A percentile compares a stretch with the other conserved stretches of the same genome.
These are phyloP conservation scores for Syzygium aqueum DNA, from an alignment of 345 rosid species.

Conservation along the genomic window DNA sequence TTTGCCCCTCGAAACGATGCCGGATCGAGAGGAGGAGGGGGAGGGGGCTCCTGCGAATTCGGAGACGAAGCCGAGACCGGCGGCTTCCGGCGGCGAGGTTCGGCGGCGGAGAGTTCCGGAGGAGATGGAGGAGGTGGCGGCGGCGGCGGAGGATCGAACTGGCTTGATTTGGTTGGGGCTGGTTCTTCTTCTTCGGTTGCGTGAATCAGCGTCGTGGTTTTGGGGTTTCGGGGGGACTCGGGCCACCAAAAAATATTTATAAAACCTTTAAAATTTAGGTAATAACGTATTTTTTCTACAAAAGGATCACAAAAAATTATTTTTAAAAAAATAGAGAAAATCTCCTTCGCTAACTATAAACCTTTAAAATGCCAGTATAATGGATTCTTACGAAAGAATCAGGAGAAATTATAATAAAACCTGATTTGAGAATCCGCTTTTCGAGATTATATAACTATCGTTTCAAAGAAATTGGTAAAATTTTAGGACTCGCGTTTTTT, in stretches of 20 bases:
- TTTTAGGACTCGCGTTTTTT: not conserved
- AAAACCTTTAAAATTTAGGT: not conserved
- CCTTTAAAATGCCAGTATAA: not conserved
- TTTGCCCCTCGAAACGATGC: not conserved
- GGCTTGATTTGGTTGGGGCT: not conserved
- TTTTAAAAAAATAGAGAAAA: not conserved
- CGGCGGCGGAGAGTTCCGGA: not conserved
- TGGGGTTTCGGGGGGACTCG: not conserved
- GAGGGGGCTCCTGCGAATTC: not conserved
- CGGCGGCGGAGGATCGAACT: not conserved
- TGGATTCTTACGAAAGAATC: not conserved
- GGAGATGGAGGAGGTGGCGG: not conserved
- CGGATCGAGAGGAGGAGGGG: not conserved
- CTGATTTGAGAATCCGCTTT: not conserved
- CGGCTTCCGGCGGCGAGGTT: not conserved
- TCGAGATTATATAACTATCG: fast-evolving
- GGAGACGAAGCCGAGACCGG: not conserved
- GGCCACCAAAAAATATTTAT: not conserved
- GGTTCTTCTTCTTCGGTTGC: not conserved
- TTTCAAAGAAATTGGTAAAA: not conserved
- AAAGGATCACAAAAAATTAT: not conserved
- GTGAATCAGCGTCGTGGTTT: not conserved
- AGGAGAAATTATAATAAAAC: not conserved
- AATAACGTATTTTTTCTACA: not conserved
- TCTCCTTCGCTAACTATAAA: not conserved